Base-by-base conservation (phyloP, 129 eudicot species). In the Mikania micrantha region DNA sequence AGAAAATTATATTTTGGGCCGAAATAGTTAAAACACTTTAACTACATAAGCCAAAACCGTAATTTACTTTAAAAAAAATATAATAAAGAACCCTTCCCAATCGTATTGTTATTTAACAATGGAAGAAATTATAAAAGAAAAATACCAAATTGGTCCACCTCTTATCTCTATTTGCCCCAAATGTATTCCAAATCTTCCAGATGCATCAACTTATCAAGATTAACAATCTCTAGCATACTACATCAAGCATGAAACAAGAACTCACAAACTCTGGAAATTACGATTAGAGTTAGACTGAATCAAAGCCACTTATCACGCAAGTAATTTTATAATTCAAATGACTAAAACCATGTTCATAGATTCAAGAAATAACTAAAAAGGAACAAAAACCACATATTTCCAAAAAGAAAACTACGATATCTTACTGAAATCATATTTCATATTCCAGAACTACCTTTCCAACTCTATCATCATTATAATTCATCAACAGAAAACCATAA, bases 291-390 rank as follows among this genome's bases (percentile, higher is more conserved):
- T 31, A 62, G 57, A 34, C 41, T 25, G 24, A 62, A 27, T 39
- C 56, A 62, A 62, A 10, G 50, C 22, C 42, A 64, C 45, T 9
- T 57, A 64, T 39, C 45, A 52, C 10, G 19, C 42, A 15, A 41
- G 40, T 44, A 41, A n/a, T 16, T 31, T 20, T 5, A 29, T 19
- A 39, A 13, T 15, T 54, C 67, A 74, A 66, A 56, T 10, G 8
- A 4, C 79, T 66, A 74, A 74, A 53, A 66, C 32, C 50, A 66
- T 66, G 73, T 74, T 66, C 78, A 66, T 4, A 66, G 56, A 15
- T 54, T 74, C 32, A 19, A 39, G 12, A 12, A 32, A 60, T 21
- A 47, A 72, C 41, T 5, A 21, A 24, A 66, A 40, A 74, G 0
- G 12, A 66, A 31, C 42, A 56, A 39, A 45, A 28, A 54, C 29